A percentile compares a stretch with the other conserved stretches of the same genome.
Conservation (phyloP, 306 rosid genomes). For the Amphicarpaea edgeworthii region DNA sequence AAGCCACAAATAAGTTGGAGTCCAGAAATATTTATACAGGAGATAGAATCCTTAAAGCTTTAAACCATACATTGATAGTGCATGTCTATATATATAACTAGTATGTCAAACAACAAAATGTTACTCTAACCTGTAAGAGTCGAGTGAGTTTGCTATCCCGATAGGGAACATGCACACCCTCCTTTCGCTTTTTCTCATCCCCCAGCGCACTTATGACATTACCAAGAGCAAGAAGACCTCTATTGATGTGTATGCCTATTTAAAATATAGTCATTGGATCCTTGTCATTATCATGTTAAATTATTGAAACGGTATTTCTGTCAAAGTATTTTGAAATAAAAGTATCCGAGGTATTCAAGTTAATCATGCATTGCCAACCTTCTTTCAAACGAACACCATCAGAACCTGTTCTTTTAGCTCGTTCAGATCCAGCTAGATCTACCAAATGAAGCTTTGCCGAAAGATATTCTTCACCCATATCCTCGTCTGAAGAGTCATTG, state of each 20-base stretch:
- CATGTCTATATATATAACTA: neutral
- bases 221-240: conserved; percentile 92
- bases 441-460: conserved; percentile 89
- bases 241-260: conserved; percentile 83
- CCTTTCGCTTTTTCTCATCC: conserved; percentile 88
- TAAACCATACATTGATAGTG: neutral
- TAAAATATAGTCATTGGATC: conserved; percentile 20
- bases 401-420: conserved; percentile 89
- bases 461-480: conserved; percentile 85
- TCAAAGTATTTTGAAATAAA: conserved; percentile 32
- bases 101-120: conserved; percentile 35
- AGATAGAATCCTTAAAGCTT: neutral
- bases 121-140: conserved; percentile 77
- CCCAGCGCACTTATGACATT: conserved; percentile 89
- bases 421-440: conserved; percentile 92
- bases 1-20: conserved; percentile 21
- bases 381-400: conserved; percentile 81
- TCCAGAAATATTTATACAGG: neutral
- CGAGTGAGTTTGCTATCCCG: conserved; percentile 94
- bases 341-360: conserved; percentile 4
- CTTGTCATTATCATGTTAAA: conserved; percentile 23
- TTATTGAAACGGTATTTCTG: conserved; percentile 6
- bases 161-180: conserved; percentile 80
- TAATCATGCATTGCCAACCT: conserved; percentile 55
- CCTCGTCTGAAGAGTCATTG: conserved; percentile 70